These are phyloP conservation scores for Westerdykella ornata DNA, from an alignment of 2,329 filamentous ascomycete genomes.

Conservation along the genomic window DNA sequence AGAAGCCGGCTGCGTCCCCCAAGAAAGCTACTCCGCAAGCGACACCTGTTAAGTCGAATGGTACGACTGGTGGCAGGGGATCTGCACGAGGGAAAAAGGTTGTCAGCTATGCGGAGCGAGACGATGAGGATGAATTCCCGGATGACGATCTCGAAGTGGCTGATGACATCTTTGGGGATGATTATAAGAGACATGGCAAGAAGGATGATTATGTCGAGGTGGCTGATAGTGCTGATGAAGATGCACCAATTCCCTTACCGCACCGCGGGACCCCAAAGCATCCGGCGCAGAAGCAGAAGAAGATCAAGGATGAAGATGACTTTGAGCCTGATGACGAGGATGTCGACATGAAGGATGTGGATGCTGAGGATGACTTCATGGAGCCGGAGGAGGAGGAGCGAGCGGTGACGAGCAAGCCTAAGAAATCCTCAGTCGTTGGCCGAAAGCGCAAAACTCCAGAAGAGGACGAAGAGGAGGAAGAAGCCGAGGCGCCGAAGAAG, in stretches of 20 bases:
- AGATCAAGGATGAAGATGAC: constrained; percentile 38
- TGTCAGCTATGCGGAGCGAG: constrained; percentile 48
- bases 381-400: constrained; percentile 41
- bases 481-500: constrained; percentile 54
- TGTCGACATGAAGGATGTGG: constrained; percentile 49
- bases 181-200: constrained; percentile 58
- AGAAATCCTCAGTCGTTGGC: constrained; percentile 28
- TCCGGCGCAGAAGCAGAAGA: constrained; percentile 43
- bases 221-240: constrained; percentile 26
- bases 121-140: constrained; percentile 52
- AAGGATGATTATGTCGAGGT: constrained; percentile 64
- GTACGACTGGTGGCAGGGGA: constrained; percentile 33
- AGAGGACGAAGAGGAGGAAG: constrained; percentile 50
- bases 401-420: constrained; percentile 36
- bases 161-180: constrained; percentile 79
- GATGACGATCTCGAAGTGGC: constrained; percentile 49
- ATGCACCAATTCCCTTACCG: constrained; percentile 24
- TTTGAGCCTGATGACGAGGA: constrained; percentile 42
- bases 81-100: constrained; percentile 40
- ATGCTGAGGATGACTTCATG: constrained; percentile 42
- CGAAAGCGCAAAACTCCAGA: constrained; percentile 55
- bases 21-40: constrained; percentile 36
- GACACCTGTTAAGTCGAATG: constrained; percentile 30
- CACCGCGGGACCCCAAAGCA: constrained; percentile 34
- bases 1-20: constrained; percentile 19